These are phyloP conservation scores for Quercus mongolica DNA, from an alignment of 306 rosid genomes.

Conservation along the genomic window DNA sequence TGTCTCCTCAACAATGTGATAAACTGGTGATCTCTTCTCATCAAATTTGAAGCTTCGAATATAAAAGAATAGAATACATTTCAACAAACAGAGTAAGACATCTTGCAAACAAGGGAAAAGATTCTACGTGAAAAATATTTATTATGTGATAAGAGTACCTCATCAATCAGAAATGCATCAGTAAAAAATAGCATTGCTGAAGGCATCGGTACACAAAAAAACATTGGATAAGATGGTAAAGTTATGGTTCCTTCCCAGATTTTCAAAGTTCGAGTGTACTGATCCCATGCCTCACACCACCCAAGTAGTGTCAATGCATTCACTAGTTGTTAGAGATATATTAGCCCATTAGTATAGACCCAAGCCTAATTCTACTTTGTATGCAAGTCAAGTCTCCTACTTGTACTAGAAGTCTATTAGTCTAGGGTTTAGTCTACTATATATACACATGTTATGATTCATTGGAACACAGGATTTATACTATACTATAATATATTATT, in stretches of 20 bases:
- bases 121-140: neutral
- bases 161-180: neutral
- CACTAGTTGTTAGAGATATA: too few relatives aligned
- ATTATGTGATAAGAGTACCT: neutral
- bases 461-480: too few relatives aligned
- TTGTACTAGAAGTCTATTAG: too few relatives aligned
- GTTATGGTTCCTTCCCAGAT: neutral
- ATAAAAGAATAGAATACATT: conserved; percentile 9
- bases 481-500: too few relatives aligned
- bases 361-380: too few relatives aligned
- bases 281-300: neutral
- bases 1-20: conserved; percentile 86
- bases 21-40: conserved; percentile 83
- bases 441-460: too few relatives aligned
- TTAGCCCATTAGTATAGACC: too few relatives aligned
- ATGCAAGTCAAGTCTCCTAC: too few relatives aligned
- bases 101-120: neutral
- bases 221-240: neutral
- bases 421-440: too few relatives aligned
- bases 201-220: neutral
- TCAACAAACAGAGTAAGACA: neutral
- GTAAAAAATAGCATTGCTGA: neutral
- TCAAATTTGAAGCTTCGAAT: conserved; percentile 87
- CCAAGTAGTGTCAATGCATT: too few relatives aligned
- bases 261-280: too few relatives aligned